Percentiles rank a stretch among this genome's conserved stretches.
These are phyloP conservation scores for Macrolepiota albuminosa DNA, from an alignment of 768 basidiomycete genomes.

Conservation along the genomic window DNA sequence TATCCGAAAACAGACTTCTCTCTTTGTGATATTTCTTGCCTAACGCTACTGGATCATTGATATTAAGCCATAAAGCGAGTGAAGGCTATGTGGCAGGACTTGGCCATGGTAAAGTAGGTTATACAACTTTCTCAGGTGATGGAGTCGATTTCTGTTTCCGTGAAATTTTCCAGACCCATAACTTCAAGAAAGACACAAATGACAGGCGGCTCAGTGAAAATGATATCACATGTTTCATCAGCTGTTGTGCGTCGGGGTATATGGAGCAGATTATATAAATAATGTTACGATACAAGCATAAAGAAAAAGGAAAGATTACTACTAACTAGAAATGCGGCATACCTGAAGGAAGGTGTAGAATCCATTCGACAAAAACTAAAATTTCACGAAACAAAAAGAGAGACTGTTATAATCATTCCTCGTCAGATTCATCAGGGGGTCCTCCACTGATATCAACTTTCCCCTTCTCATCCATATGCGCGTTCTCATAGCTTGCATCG, in stretches of 20 bases:
- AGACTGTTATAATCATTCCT: constrained; percentile 5
- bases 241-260: neutral
- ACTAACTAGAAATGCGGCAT: neutral
- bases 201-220: no score
- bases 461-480: constrained; percentile 59
- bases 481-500: constrained; percentile 40
- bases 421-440: constrained; percentile 22
- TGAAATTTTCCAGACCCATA: no score
- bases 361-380: neutral
- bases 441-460: constrained; percentile 46
- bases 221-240: neutral
- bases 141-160: no score
- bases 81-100: no score
- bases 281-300: neutral
- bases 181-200: no score
- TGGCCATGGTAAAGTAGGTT: no score
- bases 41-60: no score
- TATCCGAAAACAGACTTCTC: no score
- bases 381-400: neutral
- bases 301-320: neutral
- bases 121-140: no score
- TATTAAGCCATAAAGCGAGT: no score
- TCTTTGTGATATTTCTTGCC: no score
- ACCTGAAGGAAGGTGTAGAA: neutral
- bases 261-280: neutral